Conservation (phyloP, 164 flowering plant genomes). For the Kalanchoe fedtschenkoi region DNA sequence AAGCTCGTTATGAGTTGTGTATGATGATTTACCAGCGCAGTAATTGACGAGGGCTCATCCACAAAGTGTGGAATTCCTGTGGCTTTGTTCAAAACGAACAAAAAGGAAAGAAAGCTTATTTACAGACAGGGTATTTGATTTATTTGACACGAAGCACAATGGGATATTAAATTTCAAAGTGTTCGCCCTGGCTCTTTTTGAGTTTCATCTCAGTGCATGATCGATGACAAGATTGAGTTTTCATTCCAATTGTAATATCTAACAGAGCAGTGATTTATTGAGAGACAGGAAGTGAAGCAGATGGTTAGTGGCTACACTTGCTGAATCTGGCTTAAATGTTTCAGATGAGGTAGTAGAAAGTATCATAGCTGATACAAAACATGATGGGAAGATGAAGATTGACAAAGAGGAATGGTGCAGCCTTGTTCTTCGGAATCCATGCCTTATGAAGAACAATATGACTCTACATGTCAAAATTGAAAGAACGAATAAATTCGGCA, state of each 20-base stretch:
- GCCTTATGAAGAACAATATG: slow-evolving; percentile 89
- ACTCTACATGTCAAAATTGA: too few species aligned
- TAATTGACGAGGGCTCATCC: slow-evolving; percentile 84
- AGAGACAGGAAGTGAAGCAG: slow-evolving; percentile 92
- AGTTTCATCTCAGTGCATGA: slow-evolving; percentile 72
- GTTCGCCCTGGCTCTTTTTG: slow-evolving; percentile 76
- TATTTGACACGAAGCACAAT: slow-evolving; percentile 77
- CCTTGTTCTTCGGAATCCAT: slow-evolving; percentile 79
- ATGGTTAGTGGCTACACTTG: slow-evolving; percentile 99
- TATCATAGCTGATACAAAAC: slow-evolving; percentile 92
- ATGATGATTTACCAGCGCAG: slow-evolving; percentile 90
- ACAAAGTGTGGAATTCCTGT: slow-evolving; percentile 81
- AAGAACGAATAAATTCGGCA: too few species aligned
- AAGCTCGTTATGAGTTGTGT: slow-evolving; percentile 74
- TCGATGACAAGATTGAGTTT: slow-evolving; percentile 75
- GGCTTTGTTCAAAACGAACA: slow-evolving; percentile 82
- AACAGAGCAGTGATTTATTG: slow-evolving; percentile 78
- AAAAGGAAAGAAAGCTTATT: slow-evolving; percentile 80
- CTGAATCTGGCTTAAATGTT: slow-evolving; percentile 98
- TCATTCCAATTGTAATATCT: slow-evolving; percentile 75
- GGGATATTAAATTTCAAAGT: slow-evolving; percentile 74
- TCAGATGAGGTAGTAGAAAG: slow-evolving; percentile 90
- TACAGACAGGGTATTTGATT: slow-evolving; percentile 83
- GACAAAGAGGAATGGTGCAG: slow-evolving; percentile 97
- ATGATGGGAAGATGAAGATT: slow-evolving; percentile 91